Evolutionary conservation across 495 filamentous ascomycete species (phyloP), one percentile per base, ranked within the genome.

Genomic region (Lichina pygmaea): DNA sequence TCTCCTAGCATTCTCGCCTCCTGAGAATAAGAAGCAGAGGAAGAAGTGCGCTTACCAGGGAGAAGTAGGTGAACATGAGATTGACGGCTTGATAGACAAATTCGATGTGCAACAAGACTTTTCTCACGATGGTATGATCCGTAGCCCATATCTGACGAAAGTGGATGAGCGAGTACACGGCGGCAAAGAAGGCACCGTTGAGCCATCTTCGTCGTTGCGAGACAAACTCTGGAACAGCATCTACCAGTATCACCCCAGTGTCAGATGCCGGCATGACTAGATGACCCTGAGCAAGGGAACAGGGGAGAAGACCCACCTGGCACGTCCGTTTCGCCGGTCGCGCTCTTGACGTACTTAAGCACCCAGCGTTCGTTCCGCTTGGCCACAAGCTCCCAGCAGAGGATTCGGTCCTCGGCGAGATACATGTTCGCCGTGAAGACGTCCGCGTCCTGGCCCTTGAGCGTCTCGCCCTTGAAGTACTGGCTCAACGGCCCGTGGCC

Each of bases 361-460:
- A 95, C 83, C 91, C 91, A 99, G 58, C 81, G 71, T 62, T 93
- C 89, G 53, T 77, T 80, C 49, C 83, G 65, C 63, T 99, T 99
- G 2, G 89, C 86, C 7, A 99, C 89, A 45, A 99, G 60, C 70
- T 99, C 91, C 86, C 86, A 99, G 61, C 91, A 99, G 12, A 99
- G 67, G 59, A 99, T 99, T 61, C 91, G 78, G 64, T 99, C 91
- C 57, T 99, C 91, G 10, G 91, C 91, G 41, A 99, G 66, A 54
- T 95, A 95, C 91, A 99, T 99, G 54, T 99, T 99, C 6, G 91
- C 91, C 0, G 91, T 95, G 55, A 99, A 99, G 7, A 99, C 86
- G 56, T 95, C 91, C 5, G 91, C 89, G 56, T 95, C 83, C 53
- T 93, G 82, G 9, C 91, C 91, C 55, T 93, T 86, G 46, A 99